Evolutionary conservation across 108 stramenopile species (phyloP), one percentile per base, ranked within the genome.

Genomic region (Mayamaea pseudoterrestris): DNA sequence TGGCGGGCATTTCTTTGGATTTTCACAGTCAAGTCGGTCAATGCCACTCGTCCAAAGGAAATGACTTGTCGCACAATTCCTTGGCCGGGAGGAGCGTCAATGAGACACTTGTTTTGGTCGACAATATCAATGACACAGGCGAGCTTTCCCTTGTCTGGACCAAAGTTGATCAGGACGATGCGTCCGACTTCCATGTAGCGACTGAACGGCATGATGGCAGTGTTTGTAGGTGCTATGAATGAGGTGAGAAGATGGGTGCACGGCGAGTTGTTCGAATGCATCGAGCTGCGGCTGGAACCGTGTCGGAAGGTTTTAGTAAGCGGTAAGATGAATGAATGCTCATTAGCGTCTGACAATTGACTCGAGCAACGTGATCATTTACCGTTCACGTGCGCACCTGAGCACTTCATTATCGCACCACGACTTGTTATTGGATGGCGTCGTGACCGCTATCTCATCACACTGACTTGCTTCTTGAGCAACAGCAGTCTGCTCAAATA

Each of bases 151-250:
- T 61, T 51, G 29, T 91, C 77, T 20, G 90, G 90, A 56, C 98
- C 98, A 58, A 93, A 98, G 81, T 96, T 96, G 70, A 99, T 73
- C 14, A 99, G 76, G 61, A 84, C 90, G 36, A 99, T 85, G 37
- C 98, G 95, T 61, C 98, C 98, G 50, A 99, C 87, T 78, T 99
- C 95, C 32, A 96, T 96, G 71, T 86, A 98, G 55, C 95, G 83
- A 29, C 76, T 87, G 78, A 99, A 93, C 42, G 73, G 74, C 93
- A 94, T 94, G 72, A 27, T 57, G 21, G 37, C 7, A 18, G 30
- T 50, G 34, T n/a, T 1, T 50, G 21, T 50, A 16, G n/a, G n/a
- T n/a, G n/a, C n/a, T n/a, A n/a, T n/a, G n/a, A n/a, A n/a, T n/a
- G 4, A 37, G 20, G 18, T 18, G 20, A 18, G 18, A 37, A 37